These are phyloP conservation scores for Trichophyton mentagrophytes DNA, from an alignment of 2,329 filamentous ascomycete genomes.

Conservation along the genomic window DNA sequence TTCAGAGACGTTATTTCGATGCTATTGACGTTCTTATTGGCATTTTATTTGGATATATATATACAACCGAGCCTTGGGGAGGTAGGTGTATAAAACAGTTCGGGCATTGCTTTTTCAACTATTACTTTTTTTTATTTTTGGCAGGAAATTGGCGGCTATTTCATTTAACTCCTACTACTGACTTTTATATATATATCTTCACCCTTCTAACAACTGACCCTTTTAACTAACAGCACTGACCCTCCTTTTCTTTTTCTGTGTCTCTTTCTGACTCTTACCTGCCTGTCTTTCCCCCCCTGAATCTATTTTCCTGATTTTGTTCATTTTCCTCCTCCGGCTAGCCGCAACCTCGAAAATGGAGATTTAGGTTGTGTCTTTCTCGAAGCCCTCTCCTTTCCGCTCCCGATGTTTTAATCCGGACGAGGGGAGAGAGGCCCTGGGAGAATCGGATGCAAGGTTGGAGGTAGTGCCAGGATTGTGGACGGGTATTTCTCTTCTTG, in stretches of 20 bases:
- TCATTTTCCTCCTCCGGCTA: neutral
- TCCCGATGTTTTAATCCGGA: neutral
- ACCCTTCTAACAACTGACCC: neutral
- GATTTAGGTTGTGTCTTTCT: neutral
- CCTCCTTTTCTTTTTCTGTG: neutral
- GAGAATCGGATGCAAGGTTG: neutral
- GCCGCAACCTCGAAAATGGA: neutral
- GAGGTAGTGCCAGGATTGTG: neutral
- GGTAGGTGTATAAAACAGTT: neutral
- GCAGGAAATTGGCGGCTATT: neutral
- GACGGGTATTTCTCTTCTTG: neutral
- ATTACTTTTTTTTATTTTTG: neutral
- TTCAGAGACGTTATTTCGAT: conserved; percentile 2
- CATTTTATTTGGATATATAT: neutral
- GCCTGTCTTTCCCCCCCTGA: too few relatives aligned
- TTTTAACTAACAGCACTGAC: neutral
- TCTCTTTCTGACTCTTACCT: neutral
- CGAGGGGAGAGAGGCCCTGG: neutral
- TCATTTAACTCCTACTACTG: neutral
- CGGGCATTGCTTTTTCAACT: neutral
- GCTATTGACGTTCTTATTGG: neutral
- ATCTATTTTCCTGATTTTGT: neutral
- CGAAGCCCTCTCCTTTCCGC: neutral
- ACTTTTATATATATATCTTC: neutral
- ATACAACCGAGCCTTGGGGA: neutral